Base-by-base conservation (phyloP, 495 filamentous ascomycete genomes). In the Penicillium tannophilum region DNA sequence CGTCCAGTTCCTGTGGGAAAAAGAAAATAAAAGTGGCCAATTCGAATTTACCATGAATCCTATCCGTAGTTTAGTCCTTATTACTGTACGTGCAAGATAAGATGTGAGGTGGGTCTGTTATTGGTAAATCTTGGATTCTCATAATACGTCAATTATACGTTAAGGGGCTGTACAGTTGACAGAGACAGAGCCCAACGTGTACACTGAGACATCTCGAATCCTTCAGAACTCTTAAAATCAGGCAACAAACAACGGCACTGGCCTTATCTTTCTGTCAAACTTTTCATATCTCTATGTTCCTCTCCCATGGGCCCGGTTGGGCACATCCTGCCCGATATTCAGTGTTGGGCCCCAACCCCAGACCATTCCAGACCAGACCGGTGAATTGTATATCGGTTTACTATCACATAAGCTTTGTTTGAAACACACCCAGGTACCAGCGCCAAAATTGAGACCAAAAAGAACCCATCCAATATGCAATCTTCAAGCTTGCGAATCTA, bases 221-320 rank as follows among this genome's bases (percentile, higher is more conserved):
- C 24, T 31, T 17, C 24, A 9, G 12, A 47, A 28, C 2, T 47
- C 11, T 16, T 23, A 23, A 23, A 5, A 5, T 47, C 11, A 47
- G 19, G 19, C 20, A 26, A 30, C 3, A n/a, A 30, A 30, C 8
- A 31, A 26, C 3, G 11, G 7, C 11, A 31, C 46, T 10, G 11
- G 19, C 23, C 26, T 30, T 31, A 49, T 28, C 46, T 49, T 31
- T n/a, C n/a, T 49, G 47, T 59, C 45, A 35, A 54, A 24, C 4
- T 56, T 43, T 28, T 44, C 52, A 39, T 19, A 51, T 57, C 62
- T 54, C 43, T 1, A 54, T n/a, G 39, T 41, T 48, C 54, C 55
- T 24, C 41, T 60, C 36, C 12, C 45, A 42, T 52, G 50, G 61
- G 58, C 52, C 55, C 53, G 47, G 63, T 60, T 60, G 62, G 54